Evolutionary conservation across 805 yeast species (phyloP).

Genomic region (Myxozyma mucilagina): DNA sequence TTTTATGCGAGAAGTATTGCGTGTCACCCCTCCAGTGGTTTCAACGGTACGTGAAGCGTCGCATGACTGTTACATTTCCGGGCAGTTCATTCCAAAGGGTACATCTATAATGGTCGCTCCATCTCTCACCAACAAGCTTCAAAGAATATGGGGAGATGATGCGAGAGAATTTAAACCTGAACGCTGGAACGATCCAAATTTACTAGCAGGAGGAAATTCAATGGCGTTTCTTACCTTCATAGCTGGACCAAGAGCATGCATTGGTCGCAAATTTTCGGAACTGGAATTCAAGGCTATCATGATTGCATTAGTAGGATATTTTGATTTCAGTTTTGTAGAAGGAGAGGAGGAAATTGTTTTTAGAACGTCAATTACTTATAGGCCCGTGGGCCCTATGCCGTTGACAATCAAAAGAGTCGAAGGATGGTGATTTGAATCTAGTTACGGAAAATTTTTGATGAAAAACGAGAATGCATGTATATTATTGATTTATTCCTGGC

Average conservation of each 20-base stretch:
- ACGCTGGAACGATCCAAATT: conserved; percentile 22
- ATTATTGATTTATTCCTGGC: too few species aligned
- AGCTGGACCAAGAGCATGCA: conserved; percentile 28
- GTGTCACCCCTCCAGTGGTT: conserved; percentile 24
- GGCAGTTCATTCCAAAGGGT: conserved; percentile 21
- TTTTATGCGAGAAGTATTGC: conserved; percentile 20
- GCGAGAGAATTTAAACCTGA: conserved; percentile 27
- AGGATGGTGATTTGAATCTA: not conserved
- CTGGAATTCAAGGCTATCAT: conserved; percentile 21
- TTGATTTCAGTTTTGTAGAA: conserved; percentile 3
- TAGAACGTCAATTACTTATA: conserved; percentile 7
- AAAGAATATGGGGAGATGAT: conserved; percentile 27
- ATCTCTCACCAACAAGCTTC: conserved; percentile 6
- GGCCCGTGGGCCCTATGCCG: conserved; percentile 21
- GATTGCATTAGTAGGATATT: conserved; percentile 17
- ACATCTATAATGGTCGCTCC: conserved; percentile 11
- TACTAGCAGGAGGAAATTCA: conserved; percentile 3
- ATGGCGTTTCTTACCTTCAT: conserved; percentile 24
- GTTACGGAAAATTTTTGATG: not conserved
- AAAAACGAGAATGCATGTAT: too few species aligned
- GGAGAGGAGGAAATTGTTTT: conserved; percentile 12
- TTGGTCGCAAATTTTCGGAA: conserved; percentile 27
- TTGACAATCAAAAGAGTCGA: conserved; percentile 1
- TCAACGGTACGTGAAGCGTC: conserved; percentile 19
- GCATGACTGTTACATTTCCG: conserved; percentile 12